Conservation (phyloP, 441 rosid genomes). For the Bruguiera hainesii region DNA sequence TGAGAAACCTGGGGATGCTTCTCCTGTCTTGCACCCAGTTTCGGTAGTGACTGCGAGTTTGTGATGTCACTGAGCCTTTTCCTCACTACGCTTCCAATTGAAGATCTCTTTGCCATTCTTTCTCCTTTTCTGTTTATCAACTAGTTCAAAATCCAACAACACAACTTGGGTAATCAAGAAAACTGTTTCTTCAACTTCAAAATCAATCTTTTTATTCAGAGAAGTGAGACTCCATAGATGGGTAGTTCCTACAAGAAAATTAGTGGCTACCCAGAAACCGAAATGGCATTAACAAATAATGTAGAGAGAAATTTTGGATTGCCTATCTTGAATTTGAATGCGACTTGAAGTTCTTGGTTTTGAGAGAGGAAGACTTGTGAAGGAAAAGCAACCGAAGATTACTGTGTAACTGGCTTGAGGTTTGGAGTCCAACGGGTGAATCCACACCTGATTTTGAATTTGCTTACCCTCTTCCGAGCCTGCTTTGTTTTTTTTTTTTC, state of each 20-base stretch:
- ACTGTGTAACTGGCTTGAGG: constrained; percentile 13
- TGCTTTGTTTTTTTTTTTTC: not conserved
- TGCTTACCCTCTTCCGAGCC: constrained; percentile 26
- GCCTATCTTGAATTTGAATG: not conserved
- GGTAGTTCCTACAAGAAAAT: not conserved
- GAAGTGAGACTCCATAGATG: not conserved
- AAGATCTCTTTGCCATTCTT: constrained; percentile 55
- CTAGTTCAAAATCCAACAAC: not conserved
- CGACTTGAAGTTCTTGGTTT: constrained; percentile 1
- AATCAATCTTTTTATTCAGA: not conserved
- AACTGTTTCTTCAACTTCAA: not conserved
- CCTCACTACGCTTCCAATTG: constrained; percentile 48
- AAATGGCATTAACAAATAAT: not conserved
- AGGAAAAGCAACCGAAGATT: constrained; percentile 9
- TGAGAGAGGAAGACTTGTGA: constrained; percentile 4
- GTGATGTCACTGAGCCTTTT: constrained; percentile 70
- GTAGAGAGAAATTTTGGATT: not conserved
- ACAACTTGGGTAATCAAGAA: constrained; percentile 3
- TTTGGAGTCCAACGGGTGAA: constrained; percentile 7
- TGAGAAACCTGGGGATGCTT: constrained; percentile 25
- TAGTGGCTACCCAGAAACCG: constrained; percentile 3
- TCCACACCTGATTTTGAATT: constrained; percentile 36
- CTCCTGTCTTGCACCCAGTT: constrained; percentile 16
- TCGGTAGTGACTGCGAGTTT: constrained; percentile 46
- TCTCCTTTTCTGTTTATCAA: constrained; percentile 38